phyloP scores from a whole-genome alignment of 1,139 yeast genomes.

The Candida tunisiensis region DNA sequence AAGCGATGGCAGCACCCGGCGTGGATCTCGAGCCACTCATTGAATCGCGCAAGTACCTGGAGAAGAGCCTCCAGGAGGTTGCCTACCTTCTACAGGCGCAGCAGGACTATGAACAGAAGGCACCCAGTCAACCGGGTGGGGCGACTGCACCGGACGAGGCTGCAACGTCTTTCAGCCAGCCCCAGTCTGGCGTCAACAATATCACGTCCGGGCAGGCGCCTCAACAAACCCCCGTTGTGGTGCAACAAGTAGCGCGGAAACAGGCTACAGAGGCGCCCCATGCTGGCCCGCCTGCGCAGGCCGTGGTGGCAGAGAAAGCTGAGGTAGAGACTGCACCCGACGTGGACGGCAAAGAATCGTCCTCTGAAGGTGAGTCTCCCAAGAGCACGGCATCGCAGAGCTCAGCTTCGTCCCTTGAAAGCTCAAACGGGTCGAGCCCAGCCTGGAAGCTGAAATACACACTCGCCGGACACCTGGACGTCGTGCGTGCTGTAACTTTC shows the following conservation, averaged over 20 bases:
- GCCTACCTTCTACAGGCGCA: conserved; percentile 15
- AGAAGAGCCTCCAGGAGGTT: conserved; percentile 19
- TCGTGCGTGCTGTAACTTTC: conserved; percentile 6
- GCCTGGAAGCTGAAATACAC: conserved; percentile 1
- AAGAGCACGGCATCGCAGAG: too few species aligned
- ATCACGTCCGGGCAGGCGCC: too few species aligned
- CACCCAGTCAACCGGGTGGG: not conserved
- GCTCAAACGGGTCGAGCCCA: not conserved
- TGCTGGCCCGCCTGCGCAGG: not conserved
- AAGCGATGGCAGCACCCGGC: conserved; percentile 2
- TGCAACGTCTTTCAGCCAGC: not conserved
- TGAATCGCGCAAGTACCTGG: conserved; percentile 17
- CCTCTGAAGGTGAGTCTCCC: too few species aligned
- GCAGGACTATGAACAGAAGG: conserved; percentile 3
- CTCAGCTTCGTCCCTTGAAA: too few species aligned
- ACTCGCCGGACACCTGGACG: conserved; percentile 5
- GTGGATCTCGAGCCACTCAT: conserved; percentile 14
- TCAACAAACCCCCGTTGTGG: too few species aligned
- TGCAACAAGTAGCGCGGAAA: not conserved
- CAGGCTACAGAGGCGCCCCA: not conserved
- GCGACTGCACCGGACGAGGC: not conserved
- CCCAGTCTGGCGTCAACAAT: too few species aligned
- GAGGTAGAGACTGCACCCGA: too few species aligned
- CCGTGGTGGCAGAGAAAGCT: too few species aligned
- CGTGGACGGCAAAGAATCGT: too few species aligned